Conservation (phyloP, 2,329 filamentous ascomycete species). For the Penicillium sp. region DNA sequence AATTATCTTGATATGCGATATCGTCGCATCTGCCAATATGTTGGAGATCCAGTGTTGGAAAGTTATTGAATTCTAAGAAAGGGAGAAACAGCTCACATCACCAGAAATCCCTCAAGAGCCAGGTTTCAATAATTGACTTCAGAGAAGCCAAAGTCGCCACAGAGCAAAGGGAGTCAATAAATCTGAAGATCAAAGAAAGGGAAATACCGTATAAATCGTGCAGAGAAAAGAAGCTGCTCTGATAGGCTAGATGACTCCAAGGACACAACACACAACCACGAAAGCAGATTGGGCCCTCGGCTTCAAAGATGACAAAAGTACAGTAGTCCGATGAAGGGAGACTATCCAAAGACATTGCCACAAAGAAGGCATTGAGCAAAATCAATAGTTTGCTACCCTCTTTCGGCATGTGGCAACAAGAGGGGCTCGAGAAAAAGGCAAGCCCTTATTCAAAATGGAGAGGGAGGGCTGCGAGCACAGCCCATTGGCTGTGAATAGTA, state of each 20-base stretch:
- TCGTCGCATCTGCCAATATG: no score
- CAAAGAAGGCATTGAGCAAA: neutral
- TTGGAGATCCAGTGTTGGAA: no score
- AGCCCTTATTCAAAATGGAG: neutral
- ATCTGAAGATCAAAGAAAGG: neutral
- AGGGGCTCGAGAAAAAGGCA: neutral
- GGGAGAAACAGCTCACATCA: neutral
- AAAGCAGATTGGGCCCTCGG: neutral
- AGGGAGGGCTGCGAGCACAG: neutral
- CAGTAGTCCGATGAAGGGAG: neutral
- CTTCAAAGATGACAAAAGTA: neutral
- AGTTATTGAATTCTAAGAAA: neutral
- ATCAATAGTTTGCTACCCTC: neutral
- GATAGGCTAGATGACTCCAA: neutral
- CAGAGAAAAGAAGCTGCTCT: neutral
- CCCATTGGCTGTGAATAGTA: neutral
- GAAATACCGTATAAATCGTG: neutral
- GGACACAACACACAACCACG: neutral
- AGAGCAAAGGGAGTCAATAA: neutral
- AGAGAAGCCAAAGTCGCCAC: neutral
- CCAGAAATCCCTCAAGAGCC: neutral
- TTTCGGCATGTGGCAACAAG: conserved; percentile 3
- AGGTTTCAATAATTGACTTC: neutral
- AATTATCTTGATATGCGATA: no score
- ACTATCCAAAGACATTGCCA: neutral